A percentile compares a stretch with the other conserved stretches of the same genome.
Conservation (phyloP, 441 rosid species). For the Populus hybrid region DNA sequence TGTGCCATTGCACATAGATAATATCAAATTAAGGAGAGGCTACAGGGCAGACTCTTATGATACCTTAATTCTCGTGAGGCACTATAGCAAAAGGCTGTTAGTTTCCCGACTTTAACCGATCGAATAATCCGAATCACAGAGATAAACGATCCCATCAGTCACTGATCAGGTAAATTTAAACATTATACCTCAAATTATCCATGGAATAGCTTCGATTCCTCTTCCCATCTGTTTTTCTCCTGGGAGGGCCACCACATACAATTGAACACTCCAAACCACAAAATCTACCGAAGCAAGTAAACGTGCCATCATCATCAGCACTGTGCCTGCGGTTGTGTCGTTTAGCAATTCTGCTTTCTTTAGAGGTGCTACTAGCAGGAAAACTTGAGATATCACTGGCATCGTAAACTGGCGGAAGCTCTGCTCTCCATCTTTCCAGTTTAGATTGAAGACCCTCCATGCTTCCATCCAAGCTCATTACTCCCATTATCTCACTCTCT, state of each 20-base stretch:
- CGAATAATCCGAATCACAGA: not conserved
- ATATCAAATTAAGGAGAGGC: not conserved
- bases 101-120: not conserved
- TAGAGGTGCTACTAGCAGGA: constrained; percentile 12
- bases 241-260: constrained; percentile 36
- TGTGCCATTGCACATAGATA: not conserved
- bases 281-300: constrained; percentile 67
- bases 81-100: not conserved
- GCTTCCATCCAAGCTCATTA: constrained; percentile 59
- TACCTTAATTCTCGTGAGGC: not conserved
- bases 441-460: constrained; percentile 81
- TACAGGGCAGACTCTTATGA: not conserved
- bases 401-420: constrained; percentile 60
- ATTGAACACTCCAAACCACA: constrained; percentile 75
- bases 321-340: constrained; percentile 27
- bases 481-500: constrained; percentile 46
- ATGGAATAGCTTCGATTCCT: constrained; percentile 30
- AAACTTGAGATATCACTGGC: constrained; percentile 33
- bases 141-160: not conserved
- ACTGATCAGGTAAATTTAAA: not conserved
- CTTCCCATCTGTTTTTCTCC: constrained; percentile 14
- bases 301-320: constrained; percentile 34
- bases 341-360: constrained; percentile 2
- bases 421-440: constrained; percentile 72
- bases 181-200: constrained; percentile 31